These are phyloP conservation scores for Ulmus americana DNA, from an alignment of 331 rosid genomes.

Conservation along the genomic window DNA sequence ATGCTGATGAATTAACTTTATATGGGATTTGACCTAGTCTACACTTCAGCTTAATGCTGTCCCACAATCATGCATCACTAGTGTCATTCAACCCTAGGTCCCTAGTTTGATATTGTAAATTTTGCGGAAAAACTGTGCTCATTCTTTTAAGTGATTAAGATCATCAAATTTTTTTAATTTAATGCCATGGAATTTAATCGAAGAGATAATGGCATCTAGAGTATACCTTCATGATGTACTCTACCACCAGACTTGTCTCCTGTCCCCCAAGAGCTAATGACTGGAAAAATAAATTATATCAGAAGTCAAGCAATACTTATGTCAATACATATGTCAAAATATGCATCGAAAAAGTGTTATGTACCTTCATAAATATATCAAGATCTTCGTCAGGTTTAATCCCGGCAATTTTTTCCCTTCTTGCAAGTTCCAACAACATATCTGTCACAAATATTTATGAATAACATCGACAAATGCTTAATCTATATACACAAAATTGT, in stretches of 20 bases:
- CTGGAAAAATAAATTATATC: slow-evolving; percentile 36
- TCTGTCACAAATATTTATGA: slow-evolving; percentile 44
- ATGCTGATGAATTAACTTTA: too few relatives aligned
- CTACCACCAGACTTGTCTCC: slow-evolving; percentile 76
- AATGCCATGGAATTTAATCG: not conserved
- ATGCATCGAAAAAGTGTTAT: slow-evolving; percentile 12
- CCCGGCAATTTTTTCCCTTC: slow-evolving; percentile 90
- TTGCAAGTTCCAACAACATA: slow-evolving; percentile 87
- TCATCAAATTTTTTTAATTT: too few relatives aligned
- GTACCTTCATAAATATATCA: slow-evolving; percentile 91
- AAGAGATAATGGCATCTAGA: slow-evolving; percentile 28
- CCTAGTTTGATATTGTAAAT: too few relatives aligned
- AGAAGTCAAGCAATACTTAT: not conserved
- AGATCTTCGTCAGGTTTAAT: slow-evolving; percentile 96
- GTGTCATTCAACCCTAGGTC: too few relatives aligned
- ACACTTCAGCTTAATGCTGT: too few relatives aligned
- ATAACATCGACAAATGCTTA: not conserved
- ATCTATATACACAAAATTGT: slow-evolving; percentile 8
- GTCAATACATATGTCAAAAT: not conserved
- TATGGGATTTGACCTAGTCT: too few relatives aligned
- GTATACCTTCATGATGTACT: slow-evolving; percentile 92
- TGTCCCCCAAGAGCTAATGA: slow-evolving; percentile 88
- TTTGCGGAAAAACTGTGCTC: too few relatives aligned
- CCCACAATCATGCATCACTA: too few relatives aligned
- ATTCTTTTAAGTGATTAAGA: too few relatives aligned